These are phyloP conservation scores for Monascus ruber DNA, from an alignment of 2,329 filamentous ascomycete genomes.

Conservation along the genomic window DNA sequence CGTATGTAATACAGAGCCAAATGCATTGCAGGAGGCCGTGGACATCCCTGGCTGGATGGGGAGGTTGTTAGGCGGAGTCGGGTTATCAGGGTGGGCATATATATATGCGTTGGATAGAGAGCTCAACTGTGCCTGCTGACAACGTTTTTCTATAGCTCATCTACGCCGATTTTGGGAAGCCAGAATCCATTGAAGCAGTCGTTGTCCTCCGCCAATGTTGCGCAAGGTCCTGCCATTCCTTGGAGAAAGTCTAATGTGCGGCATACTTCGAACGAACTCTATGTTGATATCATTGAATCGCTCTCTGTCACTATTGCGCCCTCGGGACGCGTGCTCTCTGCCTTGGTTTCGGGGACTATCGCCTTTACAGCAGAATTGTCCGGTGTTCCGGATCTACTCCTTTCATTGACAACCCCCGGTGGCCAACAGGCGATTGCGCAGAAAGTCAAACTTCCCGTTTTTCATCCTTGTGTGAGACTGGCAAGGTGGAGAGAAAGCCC, in stretches of 20 bases:
- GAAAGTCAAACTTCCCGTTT: slow-evolving; percentile 78
- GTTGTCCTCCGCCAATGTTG: slow-evolving; percentile 21
- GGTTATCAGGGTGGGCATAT: slow-evolving; percentile 55
- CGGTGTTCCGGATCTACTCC: slow-evolving; percentile 77
- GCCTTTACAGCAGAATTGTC: slow-evolving; percentile 93
- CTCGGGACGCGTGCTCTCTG: slow-evolving; percentile 74
- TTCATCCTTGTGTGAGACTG: slow-evolving; percentile 87
- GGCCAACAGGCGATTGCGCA: slow-evolving; percentile 64
- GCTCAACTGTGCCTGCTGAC: too few species aligned
- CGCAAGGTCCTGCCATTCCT: slow-evolving; percentile 50
- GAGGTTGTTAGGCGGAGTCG: slow-evolving; percentile 78
- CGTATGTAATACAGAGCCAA: slow-evolving; percentile 84
- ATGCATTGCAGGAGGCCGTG: slow-evolving; percentile 80
- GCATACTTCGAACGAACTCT: slow-evolving; percentile 93
- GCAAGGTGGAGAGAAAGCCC: slow-evolving; percentile 81
- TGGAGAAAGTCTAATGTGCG: slow-evolving; percentile 88
- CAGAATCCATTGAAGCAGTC: slow-evolving; percentile 30
- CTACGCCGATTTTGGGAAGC: slow-evolving; percentile 31
- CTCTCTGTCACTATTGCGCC: slow-evolving; percentile 80
- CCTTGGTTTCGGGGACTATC: slow-evolving; percentile 82
- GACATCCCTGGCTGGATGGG: slow-evolving; percentile 86
- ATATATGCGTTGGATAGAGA: too few species aligned
- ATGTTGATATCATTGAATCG: slow-evolving; percentile 89
- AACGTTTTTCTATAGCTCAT: slow-evolving; percentile 13
- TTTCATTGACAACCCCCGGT: slow-evolving; percentile 68